Conservation (phyloP, 2,329 filamentous ascomycete genomes). For the Gaeumannomyces sp. region DNA sequence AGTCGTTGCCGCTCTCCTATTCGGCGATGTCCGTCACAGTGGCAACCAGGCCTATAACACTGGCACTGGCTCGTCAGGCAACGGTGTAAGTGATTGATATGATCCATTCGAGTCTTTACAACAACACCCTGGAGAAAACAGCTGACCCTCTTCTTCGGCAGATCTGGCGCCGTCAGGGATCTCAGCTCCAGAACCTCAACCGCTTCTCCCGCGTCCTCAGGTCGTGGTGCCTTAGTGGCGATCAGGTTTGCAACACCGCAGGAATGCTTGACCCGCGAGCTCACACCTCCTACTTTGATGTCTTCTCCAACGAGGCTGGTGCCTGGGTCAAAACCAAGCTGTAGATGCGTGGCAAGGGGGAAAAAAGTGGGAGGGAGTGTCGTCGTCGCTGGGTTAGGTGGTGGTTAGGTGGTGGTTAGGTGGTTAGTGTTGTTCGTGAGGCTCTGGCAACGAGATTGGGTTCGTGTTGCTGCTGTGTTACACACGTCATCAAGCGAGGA, state of each 20-base stretch:
- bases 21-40: slow-evolving; percentile 24
- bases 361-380: not conserved
- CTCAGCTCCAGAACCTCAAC: slow-evolving; percentile 17
- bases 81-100: slow-evolving; percentile 13
- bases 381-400: not conserved
- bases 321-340: slow-evolving; percentile 22
- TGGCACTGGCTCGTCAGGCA: slow-evolving; percentile 17
- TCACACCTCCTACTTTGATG: slow-evolving; percentile 25
- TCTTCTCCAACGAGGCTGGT: slow-evolving; percentile 20
- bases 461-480: not conserved
- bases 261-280: slow-evolving; percentile 18
- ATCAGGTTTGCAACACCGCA: slow-evolving; percentile 23
- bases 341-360: not conserved
- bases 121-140: not conserved
- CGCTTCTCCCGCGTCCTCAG: slow-evolving; percentile 18
- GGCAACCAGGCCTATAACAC: slow-evolving; percentile 23
- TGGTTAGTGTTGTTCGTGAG: not conserved
- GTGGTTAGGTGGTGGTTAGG: no score
- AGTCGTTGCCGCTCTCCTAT: slow-evolving; percentile 20
- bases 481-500: not conserved
- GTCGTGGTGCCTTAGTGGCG: slow-evolving; percentile 22
- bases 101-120: not conserved
- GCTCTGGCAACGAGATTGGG: not conserved
- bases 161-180: not conserved
- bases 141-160: not conserved